Evolutionary conservation across 768 basidiomycete species (phyloP), one percentile per base, ranked within the genome.

Genomic region (Tricholoma saponaceum): DNA sequence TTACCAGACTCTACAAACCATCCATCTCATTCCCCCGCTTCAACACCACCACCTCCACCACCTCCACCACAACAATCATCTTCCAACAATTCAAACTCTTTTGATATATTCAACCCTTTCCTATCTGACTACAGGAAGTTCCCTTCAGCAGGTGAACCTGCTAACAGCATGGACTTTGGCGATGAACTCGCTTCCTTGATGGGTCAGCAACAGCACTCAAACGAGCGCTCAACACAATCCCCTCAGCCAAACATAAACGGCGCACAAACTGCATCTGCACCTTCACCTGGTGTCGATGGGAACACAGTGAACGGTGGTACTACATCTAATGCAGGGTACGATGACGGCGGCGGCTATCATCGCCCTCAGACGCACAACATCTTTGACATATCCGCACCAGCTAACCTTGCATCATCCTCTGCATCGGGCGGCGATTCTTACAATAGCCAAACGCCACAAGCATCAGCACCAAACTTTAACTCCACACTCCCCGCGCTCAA

Each of bases 131-230:
- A 83, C 66, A 78, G 83, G 64, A 82, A 82, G 67, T 81, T 83
- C 66, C 73, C 76, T 55, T 57, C 72, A 5, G 62, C 66, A 51
- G 60, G 62, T 58, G 57, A 60, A n/a, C 58, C 55, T 41, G 57
- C 67, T 56, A 64, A 54, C 22, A 56, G 58, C 35, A 78, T 82
- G 68, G 86, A 90, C 70, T 83, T 89, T 62, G 72, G 76, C 39
- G 87, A 90, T 69, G 90, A 90, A 60, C 80, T 90, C 32, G 86
- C 82, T 1, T 77, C 70, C 9, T 78, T 89, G 59, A 84, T 87
- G 69, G 76, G 70, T 55, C 65, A 73, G 68, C 51, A 54, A 28
- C 35, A 52, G 12, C 33, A 56, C 16, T 32, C 44, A 28, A 56
- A 64, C 44, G 66, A 68, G 56, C 69, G 65, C 51, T 53, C 58